These are phyloP conservation scores for Chalara sp. DNA, from an alignment of 2,329 filamentous ascomycete species.

Conservation along the genomic window DNA sequence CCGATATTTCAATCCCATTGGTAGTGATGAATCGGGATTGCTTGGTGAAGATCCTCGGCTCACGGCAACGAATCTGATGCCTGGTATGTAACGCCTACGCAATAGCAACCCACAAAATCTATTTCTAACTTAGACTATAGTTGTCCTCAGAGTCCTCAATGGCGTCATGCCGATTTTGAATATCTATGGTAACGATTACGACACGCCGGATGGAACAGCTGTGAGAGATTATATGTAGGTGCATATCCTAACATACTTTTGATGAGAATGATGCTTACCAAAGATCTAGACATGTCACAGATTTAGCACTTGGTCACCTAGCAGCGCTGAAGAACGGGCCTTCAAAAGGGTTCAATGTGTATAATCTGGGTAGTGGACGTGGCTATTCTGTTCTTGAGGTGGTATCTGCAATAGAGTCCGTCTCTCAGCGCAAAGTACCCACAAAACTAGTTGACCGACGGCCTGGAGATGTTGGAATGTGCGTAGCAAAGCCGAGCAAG, in stretches of 20 bases:
- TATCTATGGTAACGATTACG: slow-evolving; percentile 59
- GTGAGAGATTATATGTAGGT: slow-evolving; percentile 55
- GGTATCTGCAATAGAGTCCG: slow-evolving; percentile 32
- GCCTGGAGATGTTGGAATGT: slow-evolving; percentile 37
- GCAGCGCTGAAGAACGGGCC: slow-evolving; percentile 41
- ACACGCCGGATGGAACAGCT: slow-evolving; percentile 58
- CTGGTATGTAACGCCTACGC: slow-evolving; percentile 78
- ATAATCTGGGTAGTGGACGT: slow-evolving; percentile 40
- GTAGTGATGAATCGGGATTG: slow-evolving; percentile 56
- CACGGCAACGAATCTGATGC: slow-evolving; percentile 57
- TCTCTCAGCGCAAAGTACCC: slow-evolving; percentile 31
- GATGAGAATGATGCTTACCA: neutral
- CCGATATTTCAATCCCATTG: slow-evolving; percentile 63
- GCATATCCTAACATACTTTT: neutral
- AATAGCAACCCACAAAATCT: slow-evolving; percentile 84
- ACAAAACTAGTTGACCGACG: slow-evolving; percentile 31
- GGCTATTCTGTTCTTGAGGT: slow-evolving; percentile 39
- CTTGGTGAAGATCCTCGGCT: slow-evolving; percentile 58
- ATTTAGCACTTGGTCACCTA: slow-evolving; percentile 57
- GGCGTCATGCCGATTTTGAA: slow-evolving; percentile 46
- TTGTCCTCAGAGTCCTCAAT: slow-evolving; percentile 54
- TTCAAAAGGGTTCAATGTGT: slow-evolving; percentile 33
- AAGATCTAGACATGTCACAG: slow-evolving; percentile 45
- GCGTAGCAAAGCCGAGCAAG: slow-evolving; percentile 34
- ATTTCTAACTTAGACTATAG: slow-evolving; percentile 69